Base-by-base conservation (phyloP, 768 basidiomycete genomes). In the Trichaptum fuscoviolaceum region DNA sequence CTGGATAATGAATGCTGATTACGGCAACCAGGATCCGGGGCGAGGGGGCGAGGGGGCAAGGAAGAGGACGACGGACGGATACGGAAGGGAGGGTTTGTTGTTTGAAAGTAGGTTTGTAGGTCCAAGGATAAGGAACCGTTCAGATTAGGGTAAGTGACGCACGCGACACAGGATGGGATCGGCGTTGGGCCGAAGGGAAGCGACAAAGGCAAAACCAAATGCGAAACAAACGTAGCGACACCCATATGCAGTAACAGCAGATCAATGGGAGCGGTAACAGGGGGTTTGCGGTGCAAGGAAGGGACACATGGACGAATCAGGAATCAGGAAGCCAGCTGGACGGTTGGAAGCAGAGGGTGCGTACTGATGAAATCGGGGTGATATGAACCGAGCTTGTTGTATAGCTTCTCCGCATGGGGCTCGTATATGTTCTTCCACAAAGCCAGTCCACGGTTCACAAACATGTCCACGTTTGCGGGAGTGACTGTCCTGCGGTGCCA, bases 291-390 rank as follows among this genome's bases (percentile, higher is more conserved):
- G 42, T 52, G 42, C 42, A 52, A 52, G 42, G 42, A 52, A 52
- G 42, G 42, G 42, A 20, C 42, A 52, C 42, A 52, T 52, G 42
- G 42, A 52, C 42, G 42, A 52, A 52, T 52, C 42, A 52, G 42
- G 42, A 52, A 52, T 52, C 42, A 52, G 42, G 15, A 52, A 52
- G 42, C 42, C 42, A 52, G 42, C 42, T 71, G 67, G 77, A 76
- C 74, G 74, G 75, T 62, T 35, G 58, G 26, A 25, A 60, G 30
- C 62, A 58, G 52, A 67, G 73, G 71, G 71, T 67, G 75, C 92
- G 81, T 77, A 94, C 92, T 82, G 77, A 95, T 93, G 81, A 96
- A 92, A 82, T 96, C 95, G 68, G 95, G 95, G 77, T 96, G 95
- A 80, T 93, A 92, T 65, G 85, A 84, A 74, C 84, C 88, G 69